Evolutionary conservation across 176 grass and related monocot species (phyloP).

Genomic region (Rhynchospora tenuis): DNA sequence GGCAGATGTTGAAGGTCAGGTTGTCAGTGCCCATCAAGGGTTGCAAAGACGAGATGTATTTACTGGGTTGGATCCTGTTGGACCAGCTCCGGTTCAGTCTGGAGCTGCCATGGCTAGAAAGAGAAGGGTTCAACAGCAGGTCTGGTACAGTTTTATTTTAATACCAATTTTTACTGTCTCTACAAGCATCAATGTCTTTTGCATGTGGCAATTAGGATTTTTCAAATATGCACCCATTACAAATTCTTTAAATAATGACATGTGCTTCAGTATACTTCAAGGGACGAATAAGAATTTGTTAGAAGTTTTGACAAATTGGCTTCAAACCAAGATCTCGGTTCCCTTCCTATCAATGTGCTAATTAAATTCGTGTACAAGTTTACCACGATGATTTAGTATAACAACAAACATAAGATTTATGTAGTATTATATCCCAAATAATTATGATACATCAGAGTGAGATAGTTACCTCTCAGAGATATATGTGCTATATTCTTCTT

Average conservation of each 20-base stretch:
- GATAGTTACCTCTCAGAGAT: background rate
- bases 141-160: constrained; percentile 19
- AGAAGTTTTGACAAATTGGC: background rate
- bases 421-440: background rate
- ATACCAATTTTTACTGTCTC: background rate
- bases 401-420: background rate
- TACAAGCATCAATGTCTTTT: constrained; percentile 12
- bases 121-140: constrained; percentile 87
- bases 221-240: background rate
- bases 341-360: background rate
- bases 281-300: background rate
- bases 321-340: background rate
- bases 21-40: constrained; percentile 36
- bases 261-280: background rate
- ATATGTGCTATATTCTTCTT: background rate
- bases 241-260: background rate
- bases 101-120: constrained; percentile 76
- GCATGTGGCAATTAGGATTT: background rate
- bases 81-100: constrained; percentile 58
- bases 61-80: constrained; percentile 42
- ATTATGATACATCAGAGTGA: background rate
- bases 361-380: background rate
- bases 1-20: constrained; percentile 65
- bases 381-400: background rate
- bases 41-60: constrained; percentile 81